Base-by-base conservation (phyloP, 768 basidiomycete species). In the Kwoniella shandongensis region DNA sequence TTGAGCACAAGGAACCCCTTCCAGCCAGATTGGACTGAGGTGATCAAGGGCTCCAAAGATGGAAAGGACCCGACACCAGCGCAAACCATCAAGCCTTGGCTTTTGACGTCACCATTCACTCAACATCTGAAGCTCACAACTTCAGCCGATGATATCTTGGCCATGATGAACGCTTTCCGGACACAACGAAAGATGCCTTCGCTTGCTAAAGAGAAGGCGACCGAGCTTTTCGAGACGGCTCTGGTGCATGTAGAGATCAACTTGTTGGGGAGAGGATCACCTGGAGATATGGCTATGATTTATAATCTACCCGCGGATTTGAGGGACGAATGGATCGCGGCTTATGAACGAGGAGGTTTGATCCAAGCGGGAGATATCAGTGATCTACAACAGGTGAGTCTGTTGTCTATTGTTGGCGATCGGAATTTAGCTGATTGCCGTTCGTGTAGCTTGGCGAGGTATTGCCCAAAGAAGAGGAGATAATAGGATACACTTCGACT, bases 401-500 rank as follows among this genome's bases (percentile, higher is more conserved):
- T 20, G 23, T 29, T 27, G 15, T 42, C 8, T 3, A 23, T 22
- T 13, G 6, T 13, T n/a, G 20, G 27, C 11, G 18, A 39, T 25
- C 10, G 12, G 8, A 29, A 22, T 27, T 12, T 32, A 46, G 53
- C 32, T 42, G 30, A 49, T 30, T 26, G 26, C 13, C 13, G 32
- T 32, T 32, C 13, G 32, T 6, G 6, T 40, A 62, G 64, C 54
- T 63, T n/a, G 67, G 62, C 20, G 69, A 80, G 57, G 61, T 74
- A 5, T 72, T 77, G 6, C 80, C 84, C 4, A 66, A 78, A 1
- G 69, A 79, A 44, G 72, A 78, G 2, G 70, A 77, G 2, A 80
- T 88, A 23, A 83, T 94, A 50, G 93, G 94, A 0, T 89, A 88
- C 67, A 81, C 91, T 18, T 90, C 91, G 0, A 86, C 88, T 2